Evolutionary conservation across 129 eudicot species (phyloP).

Genomic region (Apium graveolens): DNA sequence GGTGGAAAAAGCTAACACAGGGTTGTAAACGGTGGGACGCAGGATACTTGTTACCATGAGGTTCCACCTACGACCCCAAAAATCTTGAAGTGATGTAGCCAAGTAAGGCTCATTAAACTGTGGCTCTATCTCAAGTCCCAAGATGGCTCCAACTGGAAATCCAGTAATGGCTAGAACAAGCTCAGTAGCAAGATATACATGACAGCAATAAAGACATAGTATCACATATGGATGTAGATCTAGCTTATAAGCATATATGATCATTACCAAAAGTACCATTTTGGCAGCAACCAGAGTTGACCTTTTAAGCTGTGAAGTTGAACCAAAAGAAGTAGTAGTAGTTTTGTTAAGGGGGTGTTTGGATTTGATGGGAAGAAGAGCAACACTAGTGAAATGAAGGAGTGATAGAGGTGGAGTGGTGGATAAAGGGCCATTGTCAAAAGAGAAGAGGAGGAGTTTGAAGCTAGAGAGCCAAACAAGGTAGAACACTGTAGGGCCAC

Average conservation of each 20-base stretch:
- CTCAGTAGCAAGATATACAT: conserved; percentile 44
- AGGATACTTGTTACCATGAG: conserved; percentile 48
- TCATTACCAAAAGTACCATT: conserved; percentile 21
- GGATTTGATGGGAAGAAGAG: conserved; percentile 49
- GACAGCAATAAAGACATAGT: conserved; percentile 32
- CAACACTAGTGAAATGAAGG: conserved; percentile 28
- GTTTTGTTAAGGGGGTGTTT: conserved; percentile 3
- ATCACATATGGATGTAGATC: conserved; percentile 29
- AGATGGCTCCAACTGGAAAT: conserved; percentile 22
- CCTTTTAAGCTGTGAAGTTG: neutral
- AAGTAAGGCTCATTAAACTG: conserved; percentile 63
- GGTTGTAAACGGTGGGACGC: conserved; percentile 46
- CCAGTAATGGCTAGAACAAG: conserved; percentile 35
- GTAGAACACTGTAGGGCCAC: conserved; percentile 27
- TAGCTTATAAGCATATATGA: conserved; percentile 25
- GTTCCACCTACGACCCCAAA: conserved; percentile 82
- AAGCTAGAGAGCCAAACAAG: conserved; percentile 54
- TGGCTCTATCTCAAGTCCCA: conserved; percentile 45
- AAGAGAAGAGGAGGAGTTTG: conserved; percentile 60
- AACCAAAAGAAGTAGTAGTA: neutral
- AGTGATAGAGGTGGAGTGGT: conserved; percentile 38
- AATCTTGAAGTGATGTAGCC: conserved; percentile 60
- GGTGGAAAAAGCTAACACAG: conserved; percentile 13
- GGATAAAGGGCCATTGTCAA: conserved; percentile 20
- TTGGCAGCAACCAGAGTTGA: conserved; percentile 16